These are phyloP conservation scores for Diaporthe sp. DNA, from an alignment of 2,329 filamentous ascomycete genomes.

Conservation along the genomic window DNA sequence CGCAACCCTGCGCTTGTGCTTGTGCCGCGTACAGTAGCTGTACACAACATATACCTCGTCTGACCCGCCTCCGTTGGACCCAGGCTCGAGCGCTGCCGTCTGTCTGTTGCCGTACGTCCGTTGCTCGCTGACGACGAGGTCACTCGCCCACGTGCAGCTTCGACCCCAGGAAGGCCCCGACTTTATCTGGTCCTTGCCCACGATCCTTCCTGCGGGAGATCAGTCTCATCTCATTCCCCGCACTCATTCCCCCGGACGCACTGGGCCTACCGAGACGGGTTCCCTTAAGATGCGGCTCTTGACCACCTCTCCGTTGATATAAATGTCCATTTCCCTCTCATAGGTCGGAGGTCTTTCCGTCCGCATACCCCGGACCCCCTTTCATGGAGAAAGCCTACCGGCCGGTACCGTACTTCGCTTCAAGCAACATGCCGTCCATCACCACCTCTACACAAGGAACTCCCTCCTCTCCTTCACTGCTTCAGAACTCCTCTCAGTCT, in stretches of 20 bases:
- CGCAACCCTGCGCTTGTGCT: constrained; percentile 49
- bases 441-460: constrained; percentile 46
- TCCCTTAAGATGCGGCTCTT: constrained; percentile 48
- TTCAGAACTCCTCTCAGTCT: constrained; percentile 57
- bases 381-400: constrained; percentile 38
- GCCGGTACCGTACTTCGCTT: constrained; percentile 37
- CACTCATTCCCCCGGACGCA: constrained; percentile 41
- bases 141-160: constrained; percentile 40
- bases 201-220: constrained; percentile 42
- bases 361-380: constrained; percentile 40
- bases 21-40: constrained; percentile 47
- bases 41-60: constrained; percentile 47
- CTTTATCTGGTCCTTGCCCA: constrained; percentile 39
- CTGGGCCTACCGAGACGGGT: constrained; percentile 38
- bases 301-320: constrained; percentile 43
- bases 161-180: constrained; percentile 41
- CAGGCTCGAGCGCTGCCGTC: constrained; percentile 36
- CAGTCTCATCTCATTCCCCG: constrained; percentile 45
- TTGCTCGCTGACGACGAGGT: constrained; percentile 40
- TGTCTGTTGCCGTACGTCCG: constrained; percentile 31
- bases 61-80: constrained; percentile 39
- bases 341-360: constrained; percentile 41
- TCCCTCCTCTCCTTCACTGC: constrained; percentile 48
- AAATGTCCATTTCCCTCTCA: constrained; percentile 39
- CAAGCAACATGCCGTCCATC: constrained; percentile 51